Evolutionary conservation across 164 flowering plant species (phyloP).

Genomic region (Chimonanthus praecox): DNA sequence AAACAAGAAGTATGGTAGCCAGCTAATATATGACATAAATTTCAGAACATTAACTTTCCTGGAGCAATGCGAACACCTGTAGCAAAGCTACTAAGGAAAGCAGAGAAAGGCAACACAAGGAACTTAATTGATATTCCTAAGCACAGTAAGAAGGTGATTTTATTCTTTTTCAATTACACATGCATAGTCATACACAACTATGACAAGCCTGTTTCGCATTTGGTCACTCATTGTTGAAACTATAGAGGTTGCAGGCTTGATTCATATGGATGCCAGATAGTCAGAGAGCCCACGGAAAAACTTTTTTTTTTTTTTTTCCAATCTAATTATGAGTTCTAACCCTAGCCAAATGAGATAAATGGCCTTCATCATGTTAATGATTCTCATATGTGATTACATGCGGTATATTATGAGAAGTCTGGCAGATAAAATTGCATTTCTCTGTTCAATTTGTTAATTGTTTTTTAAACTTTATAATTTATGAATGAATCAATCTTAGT

Average conservation of each 20-base stretch:
- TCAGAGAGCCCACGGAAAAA: background rate
- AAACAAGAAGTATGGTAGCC: background rate
- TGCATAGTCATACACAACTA: background rate
- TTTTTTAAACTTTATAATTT: background rate
- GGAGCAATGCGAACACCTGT: slow-evolving; percentile 54
- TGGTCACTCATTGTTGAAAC: too few relatives aligned
- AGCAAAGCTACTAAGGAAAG: slow-evolving; percentile 56
- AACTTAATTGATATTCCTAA: slow-evolving; percentile 47
- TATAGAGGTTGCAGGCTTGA: background rate
- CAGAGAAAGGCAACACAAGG: slow-evolving; percentile 46
- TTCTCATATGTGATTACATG: too few relatives aligned
- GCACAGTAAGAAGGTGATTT: slow-evolving; percentile 71
- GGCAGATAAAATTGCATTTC: too few relatives aligned
- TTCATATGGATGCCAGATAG: background rate
- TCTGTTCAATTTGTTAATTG: background rate
- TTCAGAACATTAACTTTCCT: slow-evolving; percentile 44
- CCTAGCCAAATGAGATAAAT: too few relatives aligned
- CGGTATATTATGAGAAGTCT: too few relatives aligned
- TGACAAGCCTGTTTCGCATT: too few relatives aligned
- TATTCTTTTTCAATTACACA: background rate
- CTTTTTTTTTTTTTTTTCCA: too few relatives aligned
- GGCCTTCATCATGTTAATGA: too few relatives aligned
- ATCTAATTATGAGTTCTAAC: too few relatives aligned
- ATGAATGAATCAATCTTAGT: background rate
- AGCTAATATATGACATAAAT: slow-evolving; percentile 4